Base-by-base conservation (phyloP, 257 asterid species). In the Scutellaria barbata region DNA sequence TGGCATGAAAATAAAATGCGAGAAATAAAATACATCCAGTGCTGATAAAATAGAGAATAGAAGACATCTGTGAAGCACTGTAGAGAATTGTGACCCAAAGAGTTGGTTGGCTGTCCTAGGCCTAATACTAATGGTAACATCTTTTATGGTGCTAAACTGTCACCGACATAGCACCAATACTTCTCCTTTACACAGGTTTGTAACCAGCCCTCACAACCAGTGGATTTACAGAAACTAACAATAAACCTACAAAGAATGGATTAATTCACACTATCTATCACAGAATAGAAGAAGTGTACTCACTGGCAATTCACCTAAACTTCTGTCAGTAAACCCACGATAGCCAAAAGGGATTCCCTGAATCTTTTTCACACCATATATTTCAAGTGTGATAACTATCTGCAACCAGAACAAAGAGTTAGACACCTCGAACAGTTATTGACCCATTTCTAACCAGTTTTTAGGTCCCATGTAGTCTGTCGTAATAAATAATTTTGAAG, bases 331-430 rank as follows among this genome's bases (percentile, higher is more conserved):
- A 83, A 92, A 92, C 20, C 98, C 98, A 65, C 97, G 99, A 81
- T 94, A 94, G 40, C 99, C 99, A 76, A 82, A 94, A 25, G 97
- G 97, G 76, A 94, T 91, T 73, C 97, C 97, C 13, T 82, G 86
- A 14, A 91, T 87, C 87, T 85, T 79, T 71, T 85, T 89, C 80
- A 88, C 96, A 18, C 97, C 97, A 80, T 94, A 91, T 66, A 89
- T 88, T 85, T 89, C 96, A 70, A 91, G 97, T 56, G 97, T 87
- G 79, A 91, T 85, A 66, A 89, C 97, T 50, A 94, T 85, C 96
- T 94, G 90, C 81, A 74, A 39, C 51, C 66, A 83, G 68, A 62
- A 64, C 60, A 71, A 59, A 63, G 54, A 69, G 72, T 13, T 42
- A 63, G 57, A 42, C 11, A 25, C 76, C 61, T 58, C 45, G 50